Base-by-base conservation (phyloP, 176 grass and related monocot genomes). In the Hyparrhenia diplandra region DNA sequence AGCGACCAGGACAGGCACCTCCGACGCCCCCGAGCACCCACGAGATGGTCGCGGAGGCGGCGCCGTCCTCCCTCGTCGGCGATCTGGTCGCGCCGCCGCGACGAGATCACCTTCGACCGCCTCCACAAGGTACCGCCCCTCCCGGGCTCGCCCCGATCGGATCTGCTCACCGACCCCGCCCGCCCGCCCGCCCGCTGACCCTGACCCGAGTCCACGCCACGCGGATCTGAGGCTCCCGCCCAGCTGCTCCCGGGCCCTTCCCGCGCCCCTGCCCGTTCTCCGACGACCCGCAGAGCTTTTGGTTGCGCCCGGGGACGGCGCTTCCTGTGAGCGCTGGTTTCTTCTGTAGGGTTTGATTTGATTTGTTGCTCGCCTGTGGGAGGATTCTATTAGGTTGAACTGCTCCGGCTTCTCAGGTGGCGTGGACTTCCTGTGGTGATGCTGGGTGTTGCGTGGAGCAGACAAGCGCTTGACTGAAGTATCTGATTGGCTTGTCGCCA, bases 51-150 rank as follows among this genome's bases (percentile, higher is more conserved):
- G 84, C 76, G 25, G 76, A 74, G 35, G 59, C 76, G 13, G 27
- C 47, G 27, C 43, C 36, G 60, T 55, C 84, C 43, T 67, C 81
- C n/a, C 12, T 35, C 30, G 31, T 64, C 83, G 57, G 91, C 86
- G 84, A 97, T 97, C 86, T 97, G 94, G 94, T 93, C 94, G 69
- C 83, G 70, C 64, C 82, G 88, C 47, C 88, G 88, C 60, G 91
- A 97, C 32, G 86, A 92, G 55, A 89, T 97, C 91, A 89, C 94
- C 52, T 89, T 93, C 84, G 94, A 97, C 82, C 94, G 84, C 79
- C 88, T 97, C 24, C 91, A 87, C 64, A 97, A 91, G 91, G 94
- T 97, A 89, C 67, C 12, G 35, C 64, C 68, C 1, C 23, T 40
- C 81, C 37, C 62, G 51, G 51, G 37, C 65, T 69, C 20, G 51